phyloP scores from a whole-genome alignment of 805 yeast genomes.

The Babjeviella inositovora region DNA sequence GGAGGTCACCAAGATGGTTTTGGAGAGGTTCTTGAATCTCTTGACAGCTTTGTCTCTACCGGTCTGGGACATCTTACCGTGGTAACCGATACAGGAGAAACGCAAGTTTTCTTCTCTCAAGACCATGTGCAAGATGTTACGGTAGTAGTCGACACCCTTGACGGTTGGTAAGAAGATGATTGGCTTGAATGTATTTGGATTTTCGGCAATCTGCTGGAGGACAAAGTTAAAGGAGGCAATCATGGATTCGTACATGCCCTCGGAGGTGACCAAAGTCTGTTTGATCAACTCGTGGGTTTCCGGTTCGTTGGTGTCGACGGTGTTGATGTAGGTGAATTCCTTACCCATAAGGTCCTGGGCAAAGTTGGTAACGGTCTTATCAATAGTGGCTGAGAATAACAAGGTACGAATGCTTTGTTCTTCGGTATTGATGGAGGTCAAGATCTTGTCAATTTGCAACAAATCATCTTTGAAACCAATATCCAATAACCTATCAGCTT shows the following conservation, averaged over 20 bases:
- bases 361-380: constrained; percentile 44
- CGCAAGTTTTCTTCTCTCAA: constrained; percentile 7
- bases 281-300: constrained; percentile 60
- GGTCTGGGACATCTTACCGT: constrained; percentile 62
- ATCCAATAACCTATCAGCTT: constrained; percentile 79
- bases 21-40: constrained; percentile 23
- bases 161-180: constrained; percentile 76
- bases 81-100: constrained; percentile 14
- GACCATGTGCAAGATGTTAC: constrained; percentile 18
- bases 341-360: constrained; percentile 42
- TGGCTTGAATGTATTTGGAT: constrained; percentile 41
- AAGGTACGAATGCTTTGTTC: constrained; percentile 35
- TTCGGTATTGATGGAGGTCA: constrained; percentile 17
- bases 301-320: constrained; percentile 61
- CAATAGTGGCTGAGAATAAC: constrained; percentile 82
- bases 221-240: constrained; percentile 40
- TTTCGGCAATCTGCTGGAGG: constrained; percentile 15
- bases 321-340: constrained; percentile 44
- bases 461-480: constrained; percentile 64
- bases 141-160: constrained; percentile 43
- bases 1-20: constrained; percentile 53
- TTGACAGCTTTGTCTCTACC: constrained; percentile 46
- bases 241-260: constrained; percentile 38
- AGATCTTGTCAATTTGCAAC: constrained; percentile 31
- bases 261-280: constrained; percentile 45